A percentile compares a stretch with the other conserved stretches of the same genome.
phyloP scores from a whole-genome alignment of 495 filamentous ascomycete species.

The Aspergillus sparsus region DNA sequence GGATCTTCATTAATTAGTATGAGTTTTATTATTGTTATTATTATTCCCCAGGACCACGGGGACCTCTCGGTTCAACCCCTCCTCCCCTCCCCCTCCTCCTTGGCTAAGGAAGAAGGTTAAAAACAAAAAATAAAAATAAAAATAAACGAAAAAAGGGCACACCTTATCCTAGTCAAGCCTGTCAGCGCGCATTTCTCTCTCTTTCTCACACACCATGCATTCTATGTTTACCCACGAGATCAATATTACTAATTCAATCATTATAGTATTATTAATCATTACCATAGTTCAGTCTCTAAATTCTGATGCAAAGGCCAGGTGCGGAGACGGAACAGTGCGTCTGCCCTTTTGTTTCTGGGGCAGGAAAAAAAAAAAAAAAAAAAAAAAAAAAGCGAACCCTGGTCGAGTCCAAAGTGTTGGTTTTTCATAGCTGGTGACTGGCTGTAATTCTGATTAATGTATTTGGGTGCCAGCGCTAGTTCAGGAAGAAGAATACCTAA shows the following conservation, averaged over 20 bases:
- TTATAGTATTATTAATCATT: neutral
- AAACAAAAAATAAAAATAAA: too few relatives aligned
- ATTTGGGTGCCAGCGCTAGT: neutral
- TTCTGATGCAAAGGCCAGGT: neutral
- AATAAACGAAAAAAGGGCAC: neutral
- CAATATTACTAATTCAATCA: neutral
- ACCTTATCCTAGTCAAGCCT: neutral
- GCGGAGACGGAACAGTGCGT: neutral
- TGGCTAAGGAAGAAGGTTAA: too few relatives aligned
- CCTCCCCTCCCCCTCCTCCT: too few relatives aligned
- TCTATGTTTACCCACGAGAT: constrained; percentile 17
- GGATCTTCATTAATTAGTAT: too few relatives aligned
- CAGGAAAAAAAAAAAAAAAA: too few relatives aligned
- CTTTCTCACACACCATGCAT: neutral
- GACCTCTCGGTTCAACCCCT: too few relatives aligned
- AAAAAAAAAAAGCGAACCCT: constrained; percentile 6
- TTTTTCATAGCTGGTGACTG: neutral
- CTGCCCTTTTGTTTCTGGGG: too few relatives aligned
- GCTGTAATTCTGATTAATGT: neutral
- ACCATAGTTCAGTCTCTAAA: neutral
- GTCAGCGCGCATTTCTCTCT: neutral
- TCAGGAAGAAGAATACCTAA: neutral
- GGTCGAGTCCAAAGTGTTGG: constrained; percentile 15
- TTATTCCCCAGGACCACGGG: too few relatives aligned
- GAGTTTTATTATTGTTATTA: too few relatives aligned